Evolutionary conservation across 2,329 filamentous ascomycete genomes (phyloP).

Genomic region (Calonectria hongkongensis): DNA sequence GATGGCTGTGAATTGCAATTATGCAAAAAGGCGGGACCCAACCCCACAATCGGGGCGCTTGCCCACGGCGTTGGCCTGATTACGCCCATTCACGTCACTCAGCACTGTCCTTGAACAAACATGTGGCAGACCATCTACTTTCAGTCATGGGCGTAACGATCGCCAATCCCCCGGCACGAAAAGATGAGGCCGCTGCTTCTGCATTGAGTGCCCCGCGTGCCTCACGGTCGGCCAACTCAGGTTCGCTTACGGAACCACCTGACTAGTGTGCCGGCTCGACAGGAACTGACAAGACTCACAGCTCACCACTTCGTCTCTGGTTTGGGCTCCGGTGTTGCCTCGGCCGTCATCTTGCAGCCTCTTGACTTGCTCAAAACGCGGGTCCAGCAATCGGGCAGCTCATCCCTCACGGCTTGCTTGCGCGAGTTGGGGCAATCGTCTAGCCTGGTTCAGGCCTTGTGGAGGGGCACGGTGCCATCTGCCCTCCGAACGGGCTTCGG

Average conservation of each 20-base stretch:
- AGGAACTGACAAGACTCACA: constrained; percentile 58
- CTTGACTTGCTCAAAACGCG: constrained; percentile 97
- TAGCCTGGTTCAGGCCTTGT: constrained; percentile 80
- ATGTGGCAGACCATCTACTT: constrained; percentile 48
- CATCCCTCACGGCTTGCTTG: constrained; percentile 72
- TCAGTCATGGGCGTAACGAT: constrained; percentile 53
- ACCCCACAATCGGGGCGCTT: constrained; percentile 46
- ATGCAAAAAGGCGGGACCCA: constrained; percentile 52
- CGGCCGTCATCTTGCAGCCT: constrained; percentile 93
- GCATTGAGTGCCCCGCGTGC: constrained; percentile 46
- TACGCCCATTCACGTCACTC: constrained; percentile 51
- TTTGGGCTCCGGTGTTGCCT: constrained; percentile 89
- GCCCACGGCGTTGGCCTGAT: constrained; percentile 39
- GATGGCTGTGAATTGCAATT: constrained; percentile 41
- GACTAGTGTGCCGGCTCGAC: constrained; percentile 20
- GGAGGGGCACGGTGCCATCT: constrained; percentile 94
- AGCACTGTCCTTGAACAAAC: constrained; percentile 40
- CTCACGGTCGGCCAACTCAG: constrained; percentile 52
- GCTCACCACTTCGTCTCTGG: constrained; percentile 93
- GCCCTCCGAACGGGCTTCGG: constrained; percentile 95
- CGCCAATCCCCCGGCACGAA: constrained; percentile 48
- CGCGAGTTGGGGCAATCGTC: constrained; percentile 73
- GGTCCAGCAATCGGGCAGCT: constrained; percentile 88
- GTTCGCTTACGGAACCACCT: constrained; percentile 45
- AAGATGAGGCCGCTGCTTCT: constrained; percentile 46